These are phyloP conservation scores for Penicillium samsonianum DNA, from an alignment of 495 filamentous ascomycete genomes.

Conservation along the genomic window DNA sequence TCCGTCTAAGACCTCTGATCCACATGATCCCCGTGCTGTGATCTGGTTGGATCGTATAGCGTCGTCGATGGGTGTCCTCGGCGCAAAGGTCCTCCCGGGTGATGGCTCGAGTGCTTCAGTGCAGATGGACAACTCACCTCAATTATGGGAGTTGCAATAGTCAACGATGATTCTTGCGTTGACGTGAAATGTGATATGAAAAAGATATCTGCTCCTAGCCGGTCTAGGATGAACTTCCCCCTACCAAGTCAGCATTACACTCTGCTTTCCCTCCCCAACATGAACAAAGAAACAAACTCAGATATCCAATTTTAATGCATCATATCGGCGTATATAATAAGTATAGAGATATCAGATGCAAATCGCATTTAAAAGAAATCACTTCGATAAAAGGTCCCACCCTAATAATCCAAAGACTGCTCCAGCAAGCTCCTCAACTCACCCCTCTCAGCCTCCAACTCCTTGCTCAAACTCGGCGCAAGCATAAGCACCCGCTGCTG, in stretches of 20 bases:
- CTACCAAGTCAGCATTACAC: background rate
- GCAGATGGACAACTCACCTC: background rate
- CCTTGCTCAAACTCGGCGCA: slow-evolving; percentile 75
- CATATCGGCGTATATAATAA: background rate
- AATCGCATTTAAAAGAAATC: background rate
- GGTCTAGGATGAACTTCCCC: background rate
- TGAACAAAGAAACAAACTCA: background rate
- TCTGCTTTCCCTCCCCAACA: background rate
- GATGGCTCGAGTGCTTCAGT: background rate
- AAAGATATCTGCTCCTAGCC: background rate
- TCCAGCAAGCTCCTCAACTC: slow-evolving; percentile 65
- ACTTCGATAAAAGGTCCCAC: background rate
- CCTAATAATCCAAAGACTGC: slow-evolving; percentile 62
- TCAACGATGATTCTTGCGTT: background rate
- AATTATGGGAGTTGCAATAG: background rate
- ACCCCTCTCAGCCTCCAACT: slow-evolving; percentile 63
- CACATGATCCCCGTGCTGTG: slow-evolving; percentile 25
- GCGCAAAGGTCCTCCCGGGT: slow-evolving; percentile 17
- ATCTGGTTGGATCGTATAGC: slow-evolving; percentile 43
- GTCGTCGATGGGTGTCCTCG: slow-evolving; percentile 41
- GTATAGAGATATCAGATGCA: background rate
- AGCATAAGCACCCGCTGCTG: slow-evolving; percentile 89
- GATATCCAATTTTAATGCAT: background rate
- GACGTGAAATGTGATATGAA: background rate
- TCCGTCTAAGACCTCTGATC: slow-evolving; percentile 26